Evolutionary conservation across 148 eudicot genomes (phyloP).

Genomic region (Rhododendron ovatum): DNA sequence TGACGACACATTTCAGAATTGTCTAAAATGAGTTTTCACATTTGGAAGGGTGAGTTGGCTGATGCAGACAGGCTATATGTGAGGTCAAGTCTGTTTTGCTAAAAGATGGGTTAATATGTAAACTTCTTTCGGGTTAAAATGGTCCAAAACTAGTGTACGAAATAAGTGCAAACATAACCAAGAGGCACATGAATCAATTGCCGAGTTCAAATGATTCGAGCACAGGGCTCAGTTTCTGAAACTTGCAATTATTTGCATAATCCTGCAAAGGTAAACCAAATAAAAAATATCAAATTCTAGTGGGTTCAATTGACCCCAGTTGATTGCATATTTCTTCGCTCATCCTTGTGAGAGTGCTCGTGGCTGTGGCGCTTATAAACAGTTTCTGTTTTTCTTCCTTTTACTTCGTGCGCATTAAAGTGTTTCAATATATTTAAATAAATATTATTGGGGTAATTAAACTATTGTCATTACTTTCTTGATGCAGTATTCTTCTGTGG

Average conservation of each 20-base stretch:
- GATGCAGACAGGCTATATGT: not conserved
- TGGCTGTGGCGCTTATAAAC: not conserved
- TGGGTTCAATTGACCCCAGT: not conserved
- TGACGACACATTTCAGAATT: not conserved
- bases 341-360: not conserved
- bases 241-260: no score
- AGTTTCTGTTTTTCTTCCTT: not conserved
- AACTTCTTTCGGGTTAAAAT: not conserved
- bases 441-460: not conserved
- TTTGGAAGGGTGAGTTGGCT: not conserved
- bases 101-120: not conserved
- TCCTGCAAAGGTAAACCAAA: not conserved
- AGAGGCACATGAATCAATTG: not conserved
- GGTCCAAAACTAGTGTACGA: not conserved
- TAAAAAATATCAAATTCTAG: not conserved
- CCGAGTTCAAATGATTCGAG: not conserved
- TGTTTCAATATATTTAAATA: not conserved
- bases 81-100: not conserved
- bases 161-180: not conserved
- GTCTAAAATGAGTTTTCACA: not conserved
- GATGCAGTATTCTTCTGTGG: slow-evolving; percentile 70
- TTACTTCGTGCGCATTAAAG: not conserved
- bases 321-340: not conserved
- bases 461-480: not conserved
- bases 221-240: not conserved